Percentiles rank a stretch among this genome's conserved stretches.
phyloP scores from a whole-genome alignment of 2,329 filamentous ascomycete species.

The Aureobasidium sp. region DNA sequence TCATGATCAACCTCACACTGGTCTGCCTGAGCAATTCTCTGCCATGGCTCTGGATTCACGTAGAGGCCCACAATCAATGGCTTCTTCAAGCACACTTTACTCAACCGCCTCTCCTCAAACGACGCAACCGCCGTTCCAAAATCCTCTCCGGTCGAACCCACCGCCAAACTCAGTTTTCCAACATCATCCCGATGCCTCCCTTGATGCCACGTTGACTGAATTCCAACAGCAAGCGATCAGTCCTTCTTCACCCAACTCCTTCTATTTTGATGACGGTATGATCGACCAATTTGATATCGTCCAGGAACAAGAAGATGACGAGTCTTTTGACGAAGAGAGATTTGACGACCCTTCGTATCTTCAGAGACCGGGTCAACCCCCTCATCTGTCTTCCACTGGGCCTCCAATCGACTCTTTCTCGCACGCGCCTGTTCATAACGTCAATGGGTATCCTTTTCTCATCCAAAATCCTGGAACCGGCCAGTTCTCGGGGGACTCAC shows the following conservation, averaged over 20 bases:
- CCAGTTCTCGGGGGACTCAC: constrained; percentile 5
- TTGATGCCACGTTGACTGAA: neutral
- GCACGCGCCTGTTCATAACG: neutral
- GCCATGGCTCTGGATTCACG: neutral
- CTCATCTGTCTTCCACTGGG: neutral
- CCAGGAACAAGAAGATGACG: constrained; percentile 7
- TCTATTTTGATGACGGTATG: constrained; percentile 32
- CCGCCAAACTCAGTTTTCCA: neutral
- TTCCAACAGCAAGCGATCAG: neutral
- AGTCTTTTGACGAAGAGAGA: constrained; percentile 30
- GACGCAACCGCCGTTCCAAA: neutral
- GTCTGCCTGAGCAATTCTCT: neutral
- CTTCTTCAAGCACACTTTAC: constrained; percentile 2
- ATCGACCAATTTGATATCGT: constrained; percentile 8
- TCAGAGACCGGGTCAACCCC: constrained; percentile 1
- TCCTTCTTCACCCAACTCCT: constrained; percentile 22
- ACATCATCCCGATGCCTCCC: neutral
- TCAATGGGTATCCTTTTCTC: constrained; percentile 10
- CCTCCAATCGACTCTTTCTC: neutral
- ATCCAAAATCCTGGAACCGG: constrained; percentile 9
- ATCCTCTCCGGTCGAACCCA: constrained; percentile 4
- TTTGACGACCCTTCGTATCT: constrained; percentile 23
- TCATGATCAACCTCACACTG: neutral
- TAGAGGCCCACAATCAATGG: neutral
- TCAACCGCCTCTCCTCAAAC: neutral